A percentile compares a stretch with the other conserved stretches of the same genome.
These are phyloP conservation scores for Saussurea involucrata DNA, from an alignment of 129 eudicot species.

Conservation along the genomic window DNA sequence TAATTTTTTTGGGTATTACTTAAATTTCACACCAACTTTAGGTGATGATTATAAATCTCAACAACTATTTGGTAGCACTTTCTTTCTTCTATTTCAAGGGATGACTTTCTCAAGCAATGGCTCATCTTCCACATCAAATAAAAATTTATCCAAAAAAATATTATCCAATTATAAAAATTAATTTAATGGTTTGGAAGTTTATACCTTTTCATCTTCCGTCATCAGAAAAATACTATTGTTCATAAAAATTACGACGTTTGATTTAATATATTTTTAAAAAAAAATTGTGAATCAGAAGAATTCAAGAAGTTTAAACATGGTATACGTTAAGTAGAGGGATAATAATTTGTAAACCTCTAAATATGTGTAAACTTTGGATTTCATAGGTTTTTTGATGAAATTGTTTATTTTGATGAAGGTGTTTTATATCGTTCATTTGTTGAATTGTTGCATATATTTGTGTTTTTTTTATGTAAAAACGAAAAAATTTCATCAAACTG, in stretches of 20 bases:
- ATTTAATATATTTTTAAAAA: too few relatives aligned
- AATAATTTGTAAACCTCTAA: too few relatives aligned
- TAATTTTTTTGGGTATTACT: slow-evolving; percentile 1
- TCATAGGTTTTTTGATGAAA: too few relatives aligned
- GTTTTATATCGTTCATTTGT: too few relatives aligned
- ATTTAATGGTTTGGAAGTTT: background rate
- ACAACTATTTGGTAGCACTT: slow-evolving; percentile 76
- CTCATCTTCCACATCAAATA: slow-evolving; percentile 16
- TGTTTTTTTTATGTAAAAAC: too few relatives aligned
- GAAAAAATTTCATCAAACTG: too few relatives aligned
- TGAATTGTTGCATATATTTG: too few relatives aligned
- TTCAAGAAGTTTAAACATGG: background rate
- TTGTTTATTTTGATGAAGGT: too few relatives aligned
- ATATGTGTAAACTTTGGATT: too few relatives aligned
- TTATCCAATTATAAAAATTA: too few relatives aligned
- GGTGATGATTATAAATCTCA: slow-evolving; percentile 68
- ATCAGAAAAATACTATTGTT: too few relatives aligned
- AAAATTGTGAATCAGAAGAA: background rate
- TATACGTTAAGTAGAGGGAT: background rate
- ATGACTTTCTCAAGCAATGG: slow-evolving; percentile 55
- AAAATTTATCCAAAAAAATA: background rate
- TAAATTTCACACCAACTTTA: slow-evolving; percentile 37
- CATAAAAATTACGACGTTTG: background rate
- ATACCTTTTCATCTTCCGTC: too few relatives aligned
- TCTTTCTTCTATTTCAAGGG: slow-evolving; percentile 53